Base-by-base conservation (phyloP, 352 stramenopile genomes). In the Globisporangium parvum region DNA sequence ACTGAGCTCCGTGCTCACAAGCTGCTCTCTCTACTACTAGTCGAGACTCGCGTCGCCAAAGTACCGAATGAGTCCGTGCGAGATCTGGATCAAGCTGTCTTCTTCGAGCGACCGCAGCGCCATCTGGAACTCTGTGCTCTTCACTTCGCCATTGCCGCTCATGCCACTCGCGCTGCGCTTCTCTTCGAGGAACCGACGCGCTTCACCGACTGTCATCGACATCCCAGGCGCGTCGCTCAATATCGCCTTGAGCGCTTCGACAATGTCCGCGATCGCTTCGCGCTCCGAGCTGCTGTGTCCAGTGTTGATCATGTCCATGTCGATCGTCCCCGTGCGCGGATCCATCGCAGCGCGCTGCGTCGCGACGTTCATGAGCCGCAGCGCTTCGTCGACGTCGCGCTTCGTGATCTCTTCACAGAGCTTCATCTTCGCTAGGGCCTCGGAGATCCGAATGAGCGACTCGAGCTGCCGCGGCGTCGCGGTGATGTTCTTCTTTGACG, bases 221-320 rank as follows among this genome's bases (percentile, higher is more conserved):
- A 80, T 76, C 42, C 80, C 83, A 9, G 70, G 66, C 2, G 75
- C 69, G 24, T 84, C 77, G 41, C 62, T 61, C 21, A 94, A 57
- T 50, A 87, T 70, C 24, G 66, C 57, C 57, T 89, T 89, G 31
- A 94, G 69, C 1, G 51, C 48, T 4, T 77, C 59, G 18, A 91
- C 70, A 15, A 92, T 63, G 51, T 80, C 71, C 6, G 65, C 67
- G 12, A 91, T 67, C 6, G 79, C 71, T 55, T 98, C 83, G 18
- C 94, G 85, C 65, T 98, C 95, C 9, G 88, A 72, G 39, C 85
- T 87, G 54, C 83, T 95, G 60, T 95, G 79, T 21, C 95, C 96
- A 6, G 95, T 99, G 51, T 96, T 96, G 68, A 99, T 98, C 91
- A 98, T 98, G 69, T 99, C 97, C 96, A 99, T 99, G 72, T 99